Evolutionary conservation across 805 yeast genomes (phyloP), one percentile per base, ranked within the genome.

Genomic region (Wickerhamiella kazuoi): DNA sequence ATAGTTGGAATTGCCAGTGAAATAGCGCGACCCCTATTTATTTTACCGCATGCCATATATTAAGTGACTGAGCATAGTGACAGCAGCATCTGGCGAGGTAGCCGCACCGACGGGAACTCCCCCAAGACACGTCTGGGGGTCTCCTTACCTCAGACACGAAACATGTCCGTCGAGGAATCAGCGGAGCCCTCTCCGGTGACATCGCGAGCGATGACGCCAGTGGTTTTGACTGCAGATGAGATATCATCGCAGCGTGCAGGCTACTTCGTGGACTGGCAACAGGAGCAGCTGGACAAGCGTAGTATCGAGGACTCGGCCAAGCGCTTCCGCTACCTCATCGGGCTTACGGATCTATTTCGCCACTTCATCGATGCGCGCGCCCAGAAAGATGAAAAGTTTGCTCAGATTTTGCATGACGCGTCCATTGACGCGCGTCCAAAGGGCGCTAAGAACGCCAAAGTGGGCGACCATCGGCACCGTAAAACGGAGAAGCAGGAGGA

Each of bases 401-500:
- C 46, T 36, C 44, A 51, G 29, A 47, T 62, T 39, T 49, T 63
- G 15, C 56, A 53, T 21, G 54, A 53, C 31, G 44, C 52, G 5
- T 21, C 48, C 44, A 42, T 46, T 41, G 37, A 53, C 41, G 42
- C 37, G 38, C 46, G 43, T 40, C 40, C 46, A 35, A 35, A 32
- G n/a, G 36, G 37, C n/a, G 28, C 26, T 6, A 43, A 46, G 21
- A 47, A 43, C 46, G 43, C 40, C 16, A 19, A 33, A 19, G 34
- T 46, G 37, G 48, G 41, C 20, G 57, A 53, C 30, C 62, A 63
- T 21, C 75, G 90, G 36, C 74, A 80, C 40, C 69, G 96, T 46
- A 90, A 86, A 52, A 75, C 94, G 0, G 97, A 90, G 59, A 79
- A 82, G 58, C 96, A 87, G 57, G 98, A 87, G 59, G 97, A 87